Evolutionary conservation across 306 rosid species (phyloP), one percentile per base, ranked within the genome.

Genomic region (Ziziphus jujuba): DNA sequence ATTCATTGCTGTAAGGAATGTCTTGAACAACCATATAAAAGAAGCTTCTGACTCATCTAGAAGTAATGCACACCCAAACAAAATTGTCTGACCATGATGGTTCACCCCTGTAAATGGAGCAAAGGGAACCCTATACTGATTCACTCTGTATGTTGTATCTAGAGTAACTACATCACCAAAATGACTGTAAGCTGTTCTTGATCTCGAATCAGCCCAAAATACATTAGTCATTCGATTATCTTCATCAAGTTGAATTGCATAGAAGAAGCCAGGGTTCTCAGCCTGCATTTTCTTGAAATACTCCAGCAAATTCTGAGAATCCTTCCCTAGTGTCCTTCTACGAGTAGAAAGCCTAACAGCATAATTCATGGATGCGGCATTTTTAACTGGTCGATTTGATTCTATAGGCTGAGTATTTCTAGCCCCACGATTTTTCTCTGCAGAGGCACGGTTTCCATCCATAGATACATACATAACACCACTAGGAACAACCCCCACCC

Each of bases 241-340:
- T 67, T 91, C 96, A 72, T 89, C 97, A 80, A 91, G 89, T 78
- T 91, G 96, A 67, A 89, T 85, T 34, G 95, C 97, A 77, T 91
- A 91, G 72, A 91, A 87, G 83, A 91, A 91, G 67, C 96, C 96
- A 59, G 96, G 96, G 73, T 91, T 89, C 83, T 78, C 96, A 35
- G 91, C 95, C 79, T 91, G 97, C 95, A 91, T 85, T 83, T 89
- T 91, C 87, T 87, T 91, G 60, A 89, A 89, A 84, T 91, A 91
- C 75, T 91, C 97, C 63, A 91, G 84, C 82, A 91, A 73, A 77
- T 89, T 89, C 70, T 83, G 96, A 75, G 88, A 91, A 78, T 89
- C 97, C 81, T 77, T 91, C 74, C 97, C 97, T 43, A 91, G 61
- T 47, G 88, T 85, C 81, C 84, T 83, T 80, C 77, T 91, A 50